phyloP scores from a whole-genome alignment of 768 basidiomycete species.

The Leccinum aurantiacum region DNA sequence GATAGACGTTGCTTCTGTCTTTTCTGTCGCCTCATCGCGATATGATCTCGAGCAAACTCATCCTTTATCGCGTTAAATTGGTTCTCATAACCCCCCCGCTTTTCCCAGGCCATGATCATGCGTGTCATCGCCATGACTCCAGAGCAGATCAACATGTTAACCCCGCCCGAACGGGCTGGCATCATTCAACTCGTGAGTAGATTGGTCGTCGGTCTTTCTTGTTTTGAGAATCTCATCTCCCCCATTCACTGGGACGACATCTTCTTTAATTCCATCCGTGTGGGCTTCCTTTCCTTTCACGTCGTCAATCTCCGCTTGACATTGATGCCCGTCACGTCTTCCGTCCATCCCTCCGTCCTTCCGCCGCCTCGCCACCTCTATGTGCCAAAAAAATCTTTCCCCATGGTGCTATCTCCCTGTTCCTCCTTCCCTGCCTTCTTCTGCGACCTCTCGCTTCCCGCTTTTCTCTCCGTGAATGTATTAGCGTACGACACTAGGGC shows the following conservation, averaged over 20 bases:
- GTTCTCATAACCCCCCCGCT: slow-evolving; percentile 13
- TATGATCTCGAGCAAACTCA: neutral
- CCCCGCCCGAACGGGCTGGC: slow-evolving; percentile 69
- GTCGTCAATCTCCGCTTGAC: slow-evolving; percentile 21
- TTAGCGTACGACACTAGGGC: slow-evolving; percentile 33
- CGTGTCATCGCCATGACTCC: slow-evolving; percentile 80
- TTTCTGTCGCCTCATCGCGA: slow-evolving; percentile 1
- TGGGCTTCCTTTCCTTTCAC: no score
- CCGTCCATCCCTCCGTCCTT: slow-evolving; percentile 8
- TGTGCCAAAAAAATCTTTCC: slow-evolving; percentile 13
- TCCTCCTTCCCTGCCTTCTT: slow-evolving; percentile 7
- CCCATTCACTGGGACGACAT: neutral
- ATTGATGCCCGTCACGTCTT: slow-evolving; percentile 24
- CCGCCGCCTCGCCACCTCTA: slow-evolving; percentile 8
- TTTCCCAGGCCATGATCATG: slow-evolving; percentile 64
- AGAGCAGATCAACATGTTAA: slow-evolving; percentile 77
- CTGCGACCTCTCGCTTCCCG: slow-evolving; percentile 13
- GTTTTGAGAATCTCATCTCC: no score
- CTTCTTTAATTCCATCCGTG: no score
- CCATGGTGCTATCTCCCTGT: slow-evolving; percentile 13
- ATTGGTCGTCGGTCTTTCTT: slow-evolving; percentile 1
- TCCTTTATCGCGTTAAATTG: neutral
- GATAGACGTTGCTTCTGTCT: slow-evolving; percentile 9
- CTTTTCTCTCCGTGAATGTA: neutral
- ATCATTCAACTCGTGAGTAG: slow-evolving; percentile 79